phyloP scores from a whole-genome alignment of 352 stramenopile species.

The Halophytophthora batemanensis region DNA sequence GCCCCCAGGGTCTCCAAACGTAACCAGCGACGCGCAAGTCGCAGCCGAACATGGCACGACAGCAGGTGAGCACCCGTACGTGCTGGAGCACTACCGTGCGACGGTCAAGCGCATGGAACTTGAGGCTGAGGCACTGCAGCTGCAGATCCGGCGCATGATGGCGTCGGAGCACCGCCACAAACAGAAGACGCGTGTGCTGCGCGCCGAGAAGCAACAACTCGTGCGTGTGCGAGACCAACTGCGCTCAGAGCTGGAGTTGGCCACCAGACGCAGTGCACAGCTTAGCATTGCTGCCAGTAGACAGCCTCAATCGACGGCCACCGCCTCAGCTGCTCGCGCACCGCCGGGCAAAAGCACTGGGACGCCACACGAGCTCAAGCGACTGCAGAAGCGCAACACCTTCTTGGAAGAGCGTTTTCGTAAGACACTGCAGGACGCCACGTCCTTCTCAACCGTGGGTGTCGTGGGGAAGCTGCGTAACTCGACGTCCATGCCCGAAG shows the following conservation, averaged over 20 bases:
- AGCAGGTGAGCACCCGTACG: conserved; percentile 54
- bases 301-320: conserved; percentile 13
- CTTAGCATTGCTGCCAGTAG: conserved; percentile 18
- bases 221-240: conserved; percentile 44
- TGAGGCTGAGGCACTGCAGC: conserved; percentile 54
- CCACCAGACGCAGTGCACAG: conserved; percentile 17
- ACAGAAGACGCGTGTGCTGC: conserved; percentile 57
- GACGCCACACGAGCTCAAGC: conserved; percentile 41
- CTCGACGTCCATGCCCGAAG: conserved; percentile 13
- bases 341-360: not conserved
- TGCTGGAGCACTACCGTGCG: conserved; percentile 56
- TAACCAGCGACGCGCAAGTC: not conserved
- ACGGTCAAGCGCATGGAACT: conserved; percentile 53
- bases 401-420: conserved; percentile 68
- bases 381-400: conserved; percentile 49
- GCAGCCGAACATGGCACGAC: not conserved
- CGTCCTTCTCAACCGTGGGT: conserved; percentile 11
- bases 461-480: conserved; percentile 17
- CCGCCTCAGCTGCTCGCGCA: conserved; percentile 1
- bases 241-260: conserved; percentile 40
- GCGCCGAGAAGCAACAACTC: conserved; percentile 47
- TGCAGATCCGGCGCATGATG: conserved; percentile 81
- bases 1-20: conserved; percentile 1
- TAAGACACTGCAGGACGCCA: conserved; percentile 19
- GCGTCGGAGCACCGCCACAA: conserved; percentile 73